A percentile compares a stretch with the other conserved stretches of the same genome.
Evolutionary conservation across 2,329 filamentous ascomycete species (phyloP).

Genomic region (Fusarium nanum): DNA sequence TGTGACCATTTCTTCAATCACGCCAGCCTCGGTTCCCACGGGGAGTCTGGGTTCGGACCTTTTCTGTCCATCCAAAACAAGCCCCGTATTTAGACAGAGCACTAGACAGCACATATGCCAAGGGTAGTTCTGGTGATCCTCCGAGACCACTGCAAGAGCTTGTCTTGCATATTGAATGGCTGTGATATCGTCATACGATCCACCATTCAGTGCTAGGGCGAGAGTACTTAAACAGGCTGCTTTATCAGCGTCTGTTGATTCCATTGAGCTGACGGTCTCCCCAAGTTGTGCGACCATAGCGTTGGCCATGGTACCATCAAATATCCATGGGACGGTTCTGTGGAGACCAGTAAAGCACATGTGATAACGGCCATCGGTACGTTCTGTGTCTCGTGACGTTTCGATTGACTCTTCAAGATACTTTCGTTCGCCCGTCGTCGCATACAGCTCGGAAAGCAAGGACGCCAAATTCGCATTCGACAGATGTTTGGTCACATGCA

Average conservation of each 20-base stretch:
- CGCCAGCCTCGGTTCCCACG: accelerated
- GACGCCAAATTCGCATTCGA: neutral
- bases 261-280: neutral
- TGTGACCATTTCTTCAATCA: neutral
- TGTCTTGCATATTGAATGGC: neutral
- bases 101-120: neutral
- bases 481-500: neutral
- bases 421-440: accelerated
- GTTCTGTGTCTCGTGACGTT: neutral
- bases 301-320: neutral
- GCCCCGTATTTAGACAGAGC: neutral
- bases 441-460: neutral
- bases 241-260: neutral
- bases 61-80: neutral
- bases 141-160: accelerated
- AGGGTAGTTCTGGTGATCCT: accelerated
- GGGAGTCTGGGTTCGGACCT: accelerated
- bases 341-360: neutral
- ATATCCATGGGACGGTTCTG: neutral
- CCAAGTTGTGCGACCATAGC: neutral
- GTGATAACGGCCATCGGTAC: neutral
- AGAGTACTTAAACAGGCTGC: neutral
- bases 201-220: neutral
- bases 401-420: neutral
- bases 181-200: neutral